Conservation (phyloP, 139 green algal species). For the Tetradesmus lagerheimii region DNA sequence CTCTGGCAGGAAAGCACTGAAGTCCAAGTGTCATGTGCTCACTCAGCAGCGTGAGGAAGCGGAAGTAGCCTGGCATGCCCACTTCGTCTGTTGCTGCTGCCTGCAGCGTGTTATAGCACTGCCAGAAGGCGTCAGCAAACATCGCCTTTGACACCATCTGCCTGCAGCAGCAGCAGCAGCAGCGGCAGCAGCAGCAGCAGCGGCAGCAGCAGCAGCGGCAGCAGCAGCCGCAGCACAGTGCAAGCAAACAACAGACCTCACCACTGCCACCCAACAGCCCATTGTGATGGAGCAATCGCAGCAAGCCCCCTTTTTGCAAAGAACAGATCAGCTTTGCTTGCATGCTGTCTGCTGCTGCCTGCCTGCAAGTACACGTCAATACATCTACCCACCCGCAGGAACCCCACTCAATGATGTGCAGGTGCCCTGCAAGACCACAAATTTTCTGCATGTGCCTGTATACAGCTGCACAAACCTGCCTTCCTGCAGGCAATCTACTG, state of each 20-base stretch:
- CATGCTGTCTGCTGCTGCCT: not conserved
- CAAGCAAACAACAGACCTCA: no score
- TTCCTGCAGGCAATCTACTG: no score
- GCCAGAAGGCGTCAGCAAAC: constrained; percentile 60
- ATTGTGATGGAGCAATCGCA: no score
- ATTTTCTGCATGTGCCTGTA: not conserved
- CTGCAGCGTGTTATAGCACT: constrained; percentile 53
- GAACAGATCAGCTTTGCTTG: no score
- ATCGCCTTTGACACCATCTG: constrained; percentile 52
- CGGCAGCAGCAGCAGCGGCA: not conserved
- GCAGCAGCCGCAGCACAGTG: not conserved
- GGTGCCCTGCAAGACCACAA: no score
- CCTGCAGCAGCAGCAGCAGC: constrained; percentile 39
- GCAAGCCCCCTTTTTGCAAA: no score
- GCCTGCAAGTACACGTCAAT: no score
- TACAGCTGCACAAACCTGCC: not conserved
- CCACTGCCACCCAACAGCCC: no score
- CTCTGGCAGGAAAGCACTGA: no score
- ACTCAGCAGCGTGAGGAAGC: constrained; percentile 96
- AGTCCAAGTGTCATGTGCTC: constrained; percentile 31
- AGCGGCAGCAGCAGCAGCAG: not conserved
- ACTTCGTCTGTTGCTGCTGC: constrained; percentile 60
- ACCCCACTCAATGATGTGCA: no score
- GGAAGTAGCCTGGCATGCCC: constrained; percentile 94
- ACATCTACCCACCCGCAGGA: no score